These are phyloP conservation scores for Thraustochytrium striatum DNA, from an alignment of 352 stramenopile species.

Conservation along the genomic window DNA sequence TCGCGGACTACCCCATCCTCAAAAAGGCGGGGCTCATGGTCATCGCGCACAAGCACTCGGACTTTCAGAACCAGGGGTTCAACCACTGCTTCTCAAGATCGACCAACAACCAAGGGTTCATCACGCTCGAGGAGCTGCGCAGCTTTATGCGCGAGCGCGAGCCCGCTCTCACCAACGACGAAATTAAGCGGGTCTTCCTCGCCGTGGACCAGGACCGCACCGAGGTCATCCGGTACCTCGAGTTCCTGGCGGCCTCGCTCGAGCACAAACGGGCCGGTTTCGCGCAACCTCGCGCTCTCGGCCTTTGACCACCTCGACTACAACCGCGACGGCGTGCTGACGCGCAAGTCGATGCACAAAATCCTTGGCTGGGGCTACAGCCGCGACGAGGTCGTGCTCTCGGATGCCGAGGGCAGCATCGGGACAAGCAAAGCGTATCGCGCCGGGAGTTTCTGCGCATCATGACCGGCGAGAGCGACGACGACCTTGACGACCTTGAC, in stretches of 20 bases:
- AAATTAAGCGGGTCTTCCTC: constrained; percentile 1
- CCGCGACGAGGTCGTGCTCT: neutral
- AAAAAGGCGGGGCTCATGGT: constrained; percentile 41
- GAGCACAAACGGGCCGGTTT: constrained; percentile 6
- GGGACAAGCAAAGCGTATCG: constrained; percentile 12
- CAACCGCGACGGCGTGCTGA: constrained; percentile 15
- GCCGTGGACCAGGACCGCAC: constrained; percentile 24
- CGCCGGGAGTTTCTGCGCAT: no score
- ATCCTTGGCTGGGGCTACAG: constrained; percentile 29
- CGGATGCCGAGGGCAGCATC: neutral
- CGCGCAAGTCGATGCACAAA: constrained; percentile 20
- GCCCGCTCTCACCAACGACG: neutral
- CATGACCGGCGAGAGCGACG: no score
- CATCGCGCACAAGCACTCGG: constrained; percentile 18
- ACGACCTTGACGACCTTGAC: no score
- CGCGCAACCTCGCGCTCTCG: constrained; percentile 8
- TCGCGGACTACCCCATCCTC: constrained; percentile 27
- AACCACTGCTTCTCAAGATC: constrained; percentile 40
- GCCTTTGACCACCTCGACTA: constrained; percentile 45
- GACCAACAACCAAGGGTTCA: constrained; percentile 39
- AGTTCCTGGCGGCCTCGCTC: constrained; percentile 42
- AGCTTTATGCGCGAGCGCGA: constrained; percentile 27
- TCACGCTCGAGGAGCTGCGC: constrained; percentile 32
- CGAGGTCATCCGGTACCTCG: constrained; percentile 42
- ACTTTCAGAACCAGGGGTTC: constrained; percentile 12